Conservation (phyloP, 306 rosid species). For the Malus orientalis region DNA sequence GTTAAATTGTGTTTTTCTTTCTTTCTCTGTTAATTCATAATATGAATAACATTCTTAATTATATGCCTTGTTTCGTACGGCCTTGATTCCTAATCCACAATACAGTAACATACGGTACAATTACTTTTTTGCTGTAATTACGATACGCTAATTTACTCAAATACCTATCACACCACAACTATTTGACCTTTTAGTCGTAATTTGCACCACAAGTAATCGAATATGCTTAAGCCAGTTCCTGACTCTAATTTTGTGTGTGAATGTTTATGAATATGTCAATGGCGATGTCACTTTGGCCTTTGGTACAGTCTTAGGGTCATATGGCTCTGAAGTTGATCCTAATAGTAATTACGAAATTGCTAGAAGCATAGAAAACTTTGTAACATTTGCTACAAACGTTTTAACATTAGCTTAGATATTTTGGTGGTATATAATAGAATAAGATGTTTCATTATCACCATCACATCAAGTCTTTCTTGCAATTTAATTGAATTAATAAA, state of each 20-base stretch:
- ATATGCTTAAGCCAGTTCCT: neutral
- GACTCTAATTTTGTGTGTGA: neutral
- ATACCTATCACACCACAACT: too few species aligned
- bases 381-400: neutral
- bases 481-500: neutral
- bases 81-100: neutral
- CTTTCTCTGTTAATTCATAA: too few species aligned
- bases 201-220: too few species aligned
- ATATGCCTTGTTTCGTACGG: too few species aligned
- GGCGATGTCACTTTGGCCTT: neutral
- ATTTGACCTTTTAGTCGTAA: too few species aligned
- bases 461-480: neutral
- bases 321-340: neutral
- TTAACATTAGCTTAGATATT: neutral
- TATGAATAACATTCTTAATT: too few species aligned
- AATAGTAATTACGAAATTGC: neutral
- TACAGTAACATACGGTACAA: neutral
- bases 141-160: too few species aligned
- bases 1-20: too few species aligned
- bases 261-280: neutral
- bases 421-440: neutral
- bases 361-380: neutral
- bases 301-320: slow-evolving; percentile 3
- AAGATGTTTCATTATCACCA: neutral
- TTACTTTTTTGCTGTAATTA: neutral